Base-by-base conservation (phyloP, 164 flowering plant species). In the Brasenia schreberi region DNA sequence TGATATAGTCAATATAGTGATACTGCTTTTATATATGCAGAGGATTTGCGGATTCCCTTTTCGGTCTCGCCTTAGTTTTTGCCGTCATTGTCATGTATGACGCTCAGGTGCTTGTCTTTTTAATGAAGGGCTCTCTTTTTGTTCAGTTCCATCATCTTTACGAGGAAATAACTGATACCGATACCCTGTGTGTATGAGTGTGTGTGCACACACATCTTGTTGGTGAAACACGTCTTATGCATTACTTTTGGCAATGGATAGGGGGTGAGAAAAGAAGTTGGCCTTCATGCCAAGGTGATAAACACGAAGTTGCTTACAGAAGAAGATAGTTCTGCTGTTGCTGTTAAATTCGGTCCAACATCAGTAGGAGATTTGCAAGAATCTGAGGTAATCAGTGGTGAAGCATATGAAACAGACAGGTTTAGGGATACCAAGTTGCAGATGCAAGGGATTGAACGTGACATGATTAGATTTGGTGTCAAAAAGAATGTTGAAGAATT, bases 211-310 rank as follows among this genome's bases (percentile, higher is more conserved):
- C 5, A 45, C 53, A 45, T 45, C 12, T 45, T 45, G 4, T 45
- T 45, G 53, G 11, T 6, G 11, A 45, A 45, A 12, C 53, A 45
- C n/a, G n/a, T n/a, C 4, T 45, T 5, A 45, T 45, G 53, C 11
- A 45, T n/a, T 60, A 16, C 16, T 42, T 64, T 23, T 59, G 3
- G 53, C 16, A 7, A 64, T 27, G 69, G 75, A 77, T 78, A 92
- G 97, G 96, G 93, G 6, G 97, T 93, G 65, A 81, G 98, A 73
- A 81, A 87, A 77, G 97, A 93, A 81, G 97, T 84, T 2, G 98
- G 98, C 17, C 77, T 64, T 63, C 98, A 90, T 71, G 90, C 98
- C 43, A 86, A 75, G 76, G 68, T 68, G 52, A 66, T 93, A 5
- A 93, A 93, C 78, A 80, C 42, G 18, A 66, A 68, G 12, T 63